A percentile compares a stretch with the other conserved stretches of the same genome.
Conservation (phyloP, 176 grass and related monocot species). For the Raddia distichophylla region DNA sequence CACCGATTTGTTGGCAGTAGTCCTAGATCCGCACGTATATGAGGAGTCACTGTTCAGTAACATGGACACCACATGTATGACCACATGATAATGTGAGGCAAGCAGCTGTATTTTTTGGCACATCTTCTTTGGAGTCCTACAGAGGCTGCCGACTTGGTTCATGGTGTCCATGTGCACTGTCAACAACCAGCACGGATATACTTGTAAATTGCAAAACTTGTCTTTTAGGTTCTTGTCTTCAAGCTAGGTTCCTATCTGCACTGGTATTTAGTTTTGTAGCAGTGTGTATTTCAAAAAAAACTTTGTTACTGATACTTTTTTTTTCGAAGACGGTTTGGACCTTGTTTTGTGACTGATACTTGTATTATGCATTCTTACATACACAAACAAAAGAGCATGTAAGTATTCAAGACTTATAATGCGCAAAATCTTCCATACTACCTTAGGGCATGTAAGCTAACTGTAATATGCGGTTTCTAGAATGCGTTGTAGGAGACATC, state of each 20-base stretch:
- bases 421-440: slow-evolving; percentile 7
- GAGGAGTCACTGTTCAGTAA: background rate
- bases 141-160: background rate
- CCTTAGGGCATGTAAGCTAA: slow-evolving; percentile 1
- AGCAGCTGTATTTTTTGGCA: slow-evolving; percentile 1
- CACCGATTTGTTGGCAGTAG: background rate
- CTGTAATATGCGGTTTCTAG: background rate
- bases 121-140: background rate
- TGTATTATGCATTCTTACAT: background rate
- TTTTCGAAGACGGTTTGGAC: no score
- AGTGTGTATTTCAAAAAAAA: no score
- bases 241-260: background rate
- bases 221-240: background rate
- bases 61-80: background rate
- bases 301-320: background rate
- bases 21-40: background rate
- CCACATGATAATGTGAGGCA: background rate
- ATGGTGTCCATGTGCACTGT: slow-evolving; percentile 2
- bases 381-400: background rate
- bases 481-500: background rate
- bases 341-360: background rate
- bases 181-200: background rate
- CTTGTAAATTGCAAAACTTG: background rate
- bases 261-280: background rate
- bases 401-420: slow-evolving; percentile 17